These are phyloP conservation scores for Wickerhamiella azyma DNA, from an alignment of 805 yeast genomes.

Conservation along the genomic window DNA sequence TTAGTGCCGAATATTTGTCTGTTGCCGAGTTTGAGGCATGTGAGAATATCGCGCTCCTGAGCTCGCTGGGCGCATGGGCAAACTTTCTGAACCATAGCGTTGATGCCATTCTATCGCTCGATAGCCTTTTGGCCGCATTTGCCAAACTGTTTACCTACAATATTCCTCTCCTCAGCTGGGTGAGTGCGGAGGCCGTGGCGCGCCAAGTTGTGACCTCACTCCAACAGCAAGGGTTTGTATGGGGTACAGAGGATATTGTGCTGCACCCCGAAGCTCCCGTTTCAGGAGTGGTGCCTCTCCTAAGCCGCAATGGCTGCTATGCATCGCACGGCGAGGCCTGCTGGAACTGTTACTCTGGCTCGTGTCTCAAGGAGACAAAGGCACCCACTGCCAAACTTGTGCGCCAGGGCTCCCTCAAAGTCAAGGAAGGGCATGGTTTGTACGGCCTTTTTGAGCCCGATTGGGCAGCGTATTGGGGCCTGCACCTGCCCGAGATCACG, in stretches of 20 bases:
- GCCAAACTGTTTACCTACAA: constrained; percentile 16
- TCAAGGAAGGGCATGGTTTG: constrained; percentile 6
- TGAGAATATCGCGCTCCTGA: constrained; percentile 14
- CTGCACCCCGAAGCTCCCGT: constrained; percentile 7
- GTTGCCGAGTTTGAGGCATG: constrained; percentile 15
- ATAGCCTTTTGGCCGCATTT: constrained; percentile 11
- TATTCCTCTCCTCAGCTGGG: constrained; percentile 22
- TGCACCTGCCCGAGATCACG: constrained; percentile 17
- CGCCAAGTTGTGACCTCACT: constrained; percentile 19
- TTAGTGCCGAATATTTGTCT: constrained; percentile 18
- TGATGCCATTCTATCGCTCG: constrained; percentile 14
- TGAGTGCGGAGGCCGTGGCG: constrained; percentile 23
- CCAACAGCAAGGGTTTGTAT: constrained; percentile 16
- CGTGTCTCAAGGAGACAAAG: constrained; percentile 16
- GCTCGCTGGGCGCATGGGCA: constrained; percentile 15
- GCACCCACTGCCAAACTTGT: neutral
- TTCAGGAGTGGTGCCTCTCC: constrained; percentile 25
- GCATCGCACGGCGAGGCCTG: constrained; percentile 14
- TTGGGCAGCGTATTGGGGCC: constrained; percentile 19
- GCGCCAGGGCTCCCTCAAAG: constrained; percentile 5
- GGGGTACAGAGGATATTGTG: constrained; percentile 1
- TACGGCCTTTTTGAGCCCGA: constrained; percentile 16
- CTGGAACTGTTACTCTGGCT: constrained; percentile 22
- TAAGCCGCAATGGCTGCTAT: constrained; percentile 27
- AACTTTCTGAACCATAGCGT: constrained; percentile 9